A percentile compares a stretch with the other conserved stretches of the same genome.
phyloP scores from a whole-genome alignment of 2,329 filamentous ascomycete genomes.

The Neonectria punicea region DNA sequence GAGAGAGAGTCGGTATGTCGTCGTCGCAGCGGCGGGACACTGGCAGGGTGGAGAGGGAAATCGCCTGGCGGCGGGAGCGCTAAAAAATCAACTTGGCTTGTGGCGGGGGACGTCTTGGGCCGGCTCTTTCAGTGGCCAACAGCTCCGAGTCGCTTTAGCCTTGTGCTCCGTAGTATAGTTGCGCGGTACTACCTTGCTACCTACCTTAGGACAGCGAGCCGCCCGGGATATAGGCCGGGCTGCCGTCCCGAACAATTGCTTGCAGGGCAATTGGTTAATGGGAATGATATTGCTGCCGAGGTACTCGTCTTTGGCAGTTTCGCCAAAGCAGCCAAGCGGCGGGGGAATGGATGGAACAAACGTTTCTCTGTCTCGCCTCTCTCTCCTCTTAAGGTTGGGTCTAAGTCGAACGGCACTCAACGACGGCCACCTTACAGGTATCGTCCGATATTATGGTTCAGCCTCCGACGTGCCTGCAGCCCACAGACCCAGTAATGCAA shows the following conservation, averaged over 20 bases:
- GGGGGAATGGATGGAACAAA: not conserved
- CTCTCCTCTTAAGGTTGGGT: not conserved
- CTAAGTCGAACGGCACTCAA: not conserved
- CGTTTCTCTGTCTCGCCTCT: not conserved
- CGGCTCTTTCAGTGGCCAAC: not conserved
- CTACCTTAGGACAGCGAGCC: not conserved
- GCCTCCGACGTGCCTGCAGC: not conserved
- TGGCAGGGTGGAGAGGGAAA: conserved; percentile 9
- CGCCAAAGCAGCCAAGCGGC: not conserved
- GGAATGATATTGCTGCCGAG: not conserved
- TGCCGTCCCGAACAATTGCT: not conserved
- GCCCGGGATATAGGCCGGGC: conserved; percentile 1
- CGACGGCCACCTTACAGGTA: not conserved
- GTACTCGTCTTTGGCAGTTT: not conserved
- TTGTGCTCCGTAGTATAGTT: not conserved
- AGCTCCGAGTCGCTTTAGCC: not conserved
- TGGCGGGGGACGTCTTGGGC: no score
- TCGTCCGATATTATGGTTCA: not conserved
- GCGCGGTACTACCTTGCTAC: not conserved
- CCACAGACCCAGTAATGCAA: not conserved
- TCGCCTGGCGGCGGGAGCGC: conserved; percentile 21
- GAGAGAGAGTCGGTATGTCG: conserved; percentile 9
- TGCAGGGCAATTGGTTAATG: not conserved
- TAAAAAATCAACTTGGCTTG: conserved; percentile 18
- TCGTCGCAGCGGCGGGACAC: not conserved